Evolutionary conservation across 306 rosid species (phyloP).

Genomic region (Gleditsia sinensis): DNA sequence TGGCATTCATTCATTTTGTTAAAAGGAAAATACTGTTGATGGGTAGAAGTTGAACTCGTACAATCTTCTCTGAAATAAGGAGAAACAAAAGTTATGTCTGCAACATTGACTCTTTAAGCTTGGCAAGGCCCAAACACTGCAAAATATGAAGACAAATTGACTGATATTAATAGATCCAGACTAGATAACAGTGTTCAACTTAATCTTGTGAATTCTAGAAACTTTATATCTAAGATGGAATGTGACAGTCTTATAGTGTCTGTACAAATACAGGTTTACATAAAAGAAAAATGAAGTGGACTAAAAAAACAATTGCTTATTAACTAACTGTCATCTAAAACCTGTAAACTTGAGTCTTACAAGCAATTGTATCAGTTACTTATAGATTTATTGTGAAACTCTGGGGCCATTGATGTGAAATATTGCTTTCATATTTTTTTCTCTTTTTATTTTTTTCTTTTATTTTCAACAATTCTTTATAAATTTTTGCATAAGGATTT

Average conservation of each 20-base stretch:
- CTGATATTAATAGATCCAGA: neutral
- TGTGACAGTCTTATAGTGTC: neutral
- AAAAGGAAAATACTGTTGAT: neutral
- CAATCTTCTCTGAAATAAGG: neutral
- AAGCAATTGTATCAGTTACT: neutral
- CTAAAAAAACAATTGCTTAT: neutral
- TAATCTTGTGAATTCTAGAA: neutral
- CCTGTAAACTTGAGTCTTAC: neutral
- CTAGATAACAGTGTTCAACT: neutral
- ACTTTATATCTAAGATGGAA: neutral
- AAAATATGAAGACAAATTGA: neutral
- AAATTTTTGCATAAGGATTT: neutral
- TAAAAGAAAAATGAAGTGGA: neutral
- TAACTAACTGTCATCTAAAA: constrained; percentile 14
- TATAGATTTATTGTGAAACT: neutral
- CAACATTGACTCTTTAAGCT: constrained; percentile 4
- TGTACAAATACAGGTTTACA: constrained; percentile 3
- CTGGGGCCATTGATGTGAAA: neutral
- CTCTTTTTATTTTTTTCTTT: neutral
- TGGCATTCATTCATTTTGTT: neutral
- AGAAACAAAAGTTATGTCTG: constrained; percentile 5
- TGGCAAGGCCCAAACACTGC: constrained; percentile 1
- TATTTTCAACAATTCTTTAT: neutral
- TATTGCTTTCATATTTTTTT: neutral
- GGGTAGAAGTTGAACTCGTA: neutral